These are phyloP conservation scores for Penicillium malachiteum DNA, from an alignment of 495 filamentous ascomycete species.

Conservation along the genomic window DNA sequence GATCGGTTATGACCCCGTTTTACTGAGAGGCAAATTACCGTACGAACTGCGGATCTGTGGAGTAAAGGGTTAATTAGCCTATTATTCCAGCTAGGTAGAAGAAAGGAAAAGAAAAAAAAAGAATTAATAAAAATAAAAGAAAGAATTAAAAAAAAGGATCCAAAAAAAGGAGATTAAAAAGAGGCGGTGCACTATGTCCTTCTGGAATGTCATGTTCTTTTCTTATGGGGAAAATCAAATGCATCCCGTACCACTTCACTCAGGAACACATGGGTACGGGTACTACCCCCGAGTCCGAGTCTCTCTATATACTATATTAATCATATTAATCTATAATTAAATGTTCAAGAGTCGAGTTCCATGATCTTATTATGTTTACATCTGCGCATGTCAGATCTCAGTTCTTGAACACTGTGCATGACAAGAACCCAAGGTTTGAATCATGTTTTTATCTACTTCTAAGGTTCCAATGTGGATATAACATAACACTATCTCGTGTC, in stretches of 20 bases:
- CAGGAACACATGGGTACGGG: conserved; percentile 14
- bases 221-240: neutral
- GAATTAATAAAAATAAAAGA: conserved; percentile 1
- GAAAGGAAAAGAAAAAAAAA: conserved; percentile 4
- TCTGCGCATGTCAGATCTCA: too few relatives aligned
- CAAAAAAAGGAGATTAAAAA: neutral
- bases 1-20: conserved; percentile 26
- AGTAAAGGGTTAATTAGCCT: conserved; percentile 20
- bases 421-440: too few relatives aligned
- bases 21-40: conserved; percentile 38
- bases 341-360: too few relatives aligned
- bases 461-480: too few relatives aligned
- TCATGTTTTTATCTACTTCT: too few relatives aligned
- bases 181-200: neutral
- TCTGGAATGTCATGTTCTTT: neutral
- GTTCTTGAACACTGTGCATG: too few relatives aligned
- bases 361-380: too few relatives aligned
- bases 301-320: too few relatives aligned
- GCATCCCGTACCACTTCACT: conserved; percentile 2
- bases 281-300: conserved; percentile 1
- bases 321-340: too few relatives aligned
- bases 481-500: too few relatives aligned
- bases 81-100: neutral
- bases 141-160: neutral
- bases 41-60: conserved; percentile 46